Conservation (phyloP, 1,284 basidiomycete genomes). For the Tilletia caries region DNA sequence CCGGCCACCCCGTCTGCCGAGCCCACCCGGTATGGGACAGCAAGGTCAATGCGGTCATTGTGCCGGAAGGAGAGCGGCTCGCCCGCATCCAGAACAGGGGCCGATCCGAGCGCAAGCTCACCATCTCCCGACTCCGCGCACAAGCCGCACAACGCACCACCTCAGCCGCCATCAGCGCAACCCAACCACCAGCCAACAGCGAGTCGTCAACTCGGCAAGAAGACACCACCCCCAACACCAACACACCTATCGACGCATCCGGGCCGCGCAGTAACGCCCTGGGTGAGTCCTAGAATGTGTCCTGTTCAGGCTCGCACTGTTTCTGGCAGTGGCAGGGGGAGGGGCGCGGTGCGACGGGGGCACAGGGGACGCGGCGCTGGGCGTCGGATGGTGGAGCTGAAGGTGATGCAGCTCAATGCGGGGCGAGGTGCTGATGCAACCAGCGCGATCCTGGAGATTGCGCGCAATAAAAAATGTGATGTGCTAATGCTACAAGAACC, state of each 20-base stretch:
- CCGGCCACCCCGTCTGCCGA: not conserved
- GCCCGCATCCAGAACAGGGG: not conserved
- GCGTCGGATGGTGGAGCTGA: not conserved
- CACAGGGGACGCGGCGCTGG: not conserved
- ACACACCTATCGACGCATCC: not conserved
- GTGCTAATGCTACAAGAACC: slow-evolving; percentile 11
- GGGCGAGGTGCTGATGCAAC: not conserved
- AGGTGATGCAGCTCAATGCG: not conserved
- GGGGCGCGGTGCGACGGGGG: not conserved
- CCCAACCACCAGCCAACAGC: not conserved
- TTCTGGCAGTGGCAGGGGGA: not conserved
- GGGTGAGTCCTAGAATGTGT: not conserved
- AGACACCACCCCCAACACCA: not conserved
- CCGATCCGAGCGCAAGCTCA: not conserved
- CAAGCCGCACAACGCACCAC: not conserved
- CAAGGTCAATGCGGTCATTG: not conserved
- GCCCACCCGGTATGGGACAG: not conserved
- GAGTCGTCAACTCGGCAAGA: not conserved
- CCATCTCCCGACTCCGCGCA: not conserved
- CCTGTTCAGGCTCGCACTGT: too few relatives aligned
- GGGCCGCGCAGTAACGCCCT: slow-evolving; percentile 5
- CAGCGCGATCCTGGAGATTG: slow-evolving; percentile 3
- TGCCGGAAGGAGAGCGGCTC: slow-evolving; percentile 9
- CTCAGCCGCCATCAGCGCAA: not conserved
- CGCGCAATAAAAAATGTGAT: not conserved